phyloP scores from a whole-genome alignment of 1,284 basidiomycete genomes.

The Leccinum pachyderme region DNA sequence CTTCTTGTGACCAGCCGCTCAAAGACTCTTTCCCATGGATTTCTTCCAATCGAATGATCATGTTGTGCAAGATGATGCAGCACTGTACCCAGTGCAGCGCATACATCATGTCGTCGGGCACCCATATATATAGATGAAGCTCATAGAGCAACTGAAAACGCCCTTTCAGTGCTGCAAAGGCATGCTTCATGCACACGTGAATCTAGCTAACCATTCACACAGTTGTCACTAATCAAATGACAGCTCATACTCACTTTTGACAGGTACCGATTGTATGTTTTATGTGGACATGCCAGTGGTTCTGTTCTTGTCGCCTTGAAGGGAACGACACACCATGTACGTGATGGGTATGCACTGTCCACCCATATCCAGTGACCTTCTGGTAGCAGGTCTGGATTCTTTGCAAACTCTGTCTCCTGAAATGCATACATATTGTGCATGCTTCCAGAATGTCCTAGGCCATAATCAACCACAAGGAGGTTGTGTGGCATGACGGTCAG shows the following conservation, averaged over 20 bases:
- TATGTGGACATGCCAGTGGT: background rate
- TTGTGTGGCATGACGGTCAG: background rate
- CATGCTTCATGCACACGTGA: background rate
- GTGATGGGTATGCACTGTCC: background rate
- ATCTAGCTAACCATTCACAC: background rate
- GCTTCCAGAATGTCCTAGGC: background rate
- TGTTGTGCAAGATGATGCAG: slow-evolving; percentile 2
- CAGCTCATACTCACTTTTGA: slow-evolving; percentile 4
- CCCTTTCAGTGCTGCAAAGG: background rate
- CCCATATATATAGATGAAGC: background rate
- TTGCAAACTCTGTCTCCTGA: background rate
- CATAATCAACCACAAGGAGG: background rate
- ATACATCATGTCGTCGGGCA: background rate
- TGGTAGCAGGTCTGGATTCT: background rate
- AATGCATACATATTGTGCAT: background rate
- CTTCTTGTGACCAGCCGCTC: background rate
- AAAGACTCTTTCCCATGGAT: background rate
- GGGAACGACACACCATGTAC: background rate
- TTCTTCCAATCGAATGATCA: background rate
- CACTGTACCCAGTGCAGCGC: background rate
- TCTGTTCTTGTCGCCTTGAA: background rate
- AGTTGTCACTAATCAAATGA: background rate
- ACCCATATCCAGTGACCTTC: background rate
- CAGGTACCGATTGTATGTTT: background rate
- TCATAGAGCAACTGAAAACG: background rate